Conservation (phyloP, 1,284 basidiomycete genomes). For the Flammula alnicola region DNA sequence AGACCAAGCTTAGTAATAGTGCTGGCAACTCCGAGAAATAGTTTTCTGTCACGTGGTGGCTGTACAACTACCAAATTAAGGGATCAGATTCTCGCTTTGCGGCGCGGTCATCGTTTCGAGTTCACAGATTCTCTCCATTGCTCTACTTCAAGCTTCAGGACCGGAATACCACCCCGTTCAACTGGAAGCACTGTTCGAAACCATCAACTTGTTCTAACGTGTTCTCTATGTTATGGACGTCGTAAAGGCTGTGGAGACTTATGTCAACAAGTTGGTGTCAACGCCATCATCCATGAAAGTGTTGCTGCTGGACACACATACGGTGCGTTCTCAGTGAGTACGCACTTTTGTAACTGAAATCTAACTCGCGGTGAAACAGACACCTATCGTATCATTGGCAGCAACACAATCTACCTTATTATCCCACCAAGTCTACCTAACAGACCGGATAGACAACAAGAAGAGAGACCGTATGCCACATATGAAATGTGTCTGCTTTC, state of each 20-base stretch:
- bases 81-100: too few species aligned
- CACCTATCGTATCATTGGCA: conserved; percentile 95
- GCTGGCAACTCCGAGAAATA: too few species aligned
- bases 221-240: conserved; percentile 80
- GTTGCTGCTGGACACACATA: conserved; percentile 93
- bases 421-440: conserved; percentile 97
- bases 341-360: too few species aligned
- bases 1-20: too few species aligned
- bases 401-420: conserved; percentile 94
- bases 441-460: conserved; percentile 94
- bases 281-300: conserved; percentile 95
- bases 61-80: too few species aligned
- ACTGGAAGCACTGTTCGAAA: too few species aligned
- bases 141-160: too few species aligned
- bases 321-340: conserved; percentile 65
- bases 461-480: conserved; percentile 91
- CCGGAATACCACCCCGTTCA: background rate
- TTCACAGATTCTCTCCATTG: too few species aligned
- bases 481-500: conserved; percentile 95
- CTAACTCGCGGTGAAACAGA: conserved; percentile 53
- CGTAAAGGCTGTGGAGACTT: conserved; percentile 93
- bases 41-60: too few species aligned
- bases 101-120: too few species aligned
- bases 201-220: too few species aligned
- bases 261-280: conserved; percentile 90